Base-by-base conservation (phyloP, 805 yeast genomes). In the Ogataea ramenticola region DNA sequence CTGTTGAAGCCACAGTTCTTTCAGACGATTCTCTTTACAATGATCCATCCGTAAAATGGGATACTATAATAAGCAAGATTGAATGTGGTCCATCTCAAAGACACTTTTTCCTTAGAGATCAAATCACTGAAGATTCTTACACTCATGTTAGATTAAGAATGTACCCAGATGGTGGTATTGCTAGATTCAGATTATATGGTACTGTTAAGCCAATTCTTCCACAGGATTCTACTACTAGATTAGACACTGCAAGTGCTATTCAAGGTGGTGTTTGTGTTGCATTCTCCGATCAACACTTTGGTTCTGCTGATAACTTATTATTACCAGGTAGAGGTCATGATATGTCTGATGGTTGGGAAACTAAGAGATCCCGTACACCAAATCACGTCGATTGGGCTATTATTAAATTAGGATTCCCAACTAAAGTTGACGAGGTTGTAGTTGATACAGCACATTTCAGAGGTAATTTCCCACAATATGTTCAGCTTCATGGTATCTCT, bases 311-410 rank as follows among this genome's bases (percentile, higher is more conserved):
- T 62, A 91, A 91, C 67, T 69, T 91, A 49, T 67, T 91, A 45
- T 70, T 91, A 44, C 97, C 97, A 2, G 98, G 98, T 15, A 79
- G 97, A 48, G 99, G 99, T 42, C 77, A 74, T 55, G 96, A 91
- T 64, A 91, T 91, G 98, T 79, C 93, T 41, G 98, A 93, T 59
- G 99, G 99, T 14, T 91, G 99, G 99, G 99, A 91, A 62, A 91
- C 99, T 21, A 79, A 77, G 55, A 79, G 99, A 61, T 88, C 96
- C 2, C 76, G 98, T 61, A 71, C 68, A 12, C 77, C 80, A 4
- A 89, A 86, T 37, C 98, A 91, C 61, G 80, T 77, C 33, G 99
- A 91, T 69, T 91, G 96, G 96, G 96, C 80, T 2, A 76, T 87
- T 42, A 75, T 91, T 46, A 78, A 82, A 53, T 74, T 91, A 43